These are phyloP conservation scores for Nitzschia putrida DNA, from an alignment of 108 stramenopile species.

Conservation along the genomic window DNA sequence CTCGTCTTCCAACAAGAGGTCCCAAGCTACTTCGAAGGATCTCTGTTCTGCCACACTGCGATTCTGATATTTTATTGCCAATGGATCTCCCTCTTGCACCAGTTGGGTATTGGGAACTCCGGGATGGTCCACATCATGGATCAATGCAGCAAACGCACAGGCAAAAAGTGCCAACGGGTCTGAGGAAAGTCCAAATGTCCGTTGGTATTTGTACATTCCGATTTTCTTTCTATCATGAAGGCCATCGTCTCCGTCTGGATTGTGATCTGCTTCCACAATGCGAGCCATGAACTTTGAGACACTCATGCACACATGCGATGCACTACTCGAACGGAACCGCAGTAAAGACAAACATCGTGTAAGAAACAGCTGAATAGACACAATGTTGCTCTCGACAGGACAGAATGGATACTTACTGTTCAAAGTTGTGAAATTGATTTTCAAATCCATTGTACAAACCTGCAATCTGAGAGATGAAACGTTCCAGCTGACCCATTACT, in stretches of 20 bases:
- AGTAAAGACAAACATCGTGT: background rate
- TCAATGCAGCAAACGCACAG: constrained; percentile 8
- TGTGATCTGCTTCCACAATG: background rate
- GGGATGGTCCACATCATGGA: constrained; percentile 19
- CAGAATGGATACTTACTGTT: constrained; percentile 9
- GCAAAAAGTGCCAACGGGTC: constrained; percentile 14
- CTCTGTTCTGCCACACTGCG: constrained; percentile 50
- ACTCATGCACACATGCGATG: constrained; percentile 13
- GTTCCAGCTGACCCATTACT: constrained; percentile 13
- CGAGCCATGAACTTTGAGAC: constrained; percentile 13
- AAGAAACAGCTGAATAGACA: background rate
- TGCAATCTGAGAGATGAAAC: constrained; percentile 1
- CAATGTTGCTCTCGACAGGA: background rate
- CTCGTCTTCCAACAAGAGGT: constrained; percentile 36
- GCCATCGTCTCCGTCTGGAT: no score
- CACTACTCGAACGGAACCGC: background rate
- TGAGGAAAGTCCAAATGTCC: constrained; percentile 6
- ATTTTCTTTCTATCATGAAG: background rate
- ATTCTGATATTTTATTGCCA: constrained; percentile 47
- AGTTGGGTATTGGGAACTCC: constrained; percentile 50
- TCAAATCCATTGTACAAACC: background rate
- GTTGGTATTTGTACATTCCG: background rate
- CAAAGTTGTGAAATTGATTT: constrained; percentile 18
- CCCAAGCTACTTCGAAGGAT: constrained; percentile 51
- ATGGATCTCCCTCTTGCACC: constrained; percentile 43